Percentiles rank a stretch among this genome's conserved stretches.
Conservation (phyloP, 2,329 filamentous ascomycete species). For the Fusarium incarnatum region DNA sequence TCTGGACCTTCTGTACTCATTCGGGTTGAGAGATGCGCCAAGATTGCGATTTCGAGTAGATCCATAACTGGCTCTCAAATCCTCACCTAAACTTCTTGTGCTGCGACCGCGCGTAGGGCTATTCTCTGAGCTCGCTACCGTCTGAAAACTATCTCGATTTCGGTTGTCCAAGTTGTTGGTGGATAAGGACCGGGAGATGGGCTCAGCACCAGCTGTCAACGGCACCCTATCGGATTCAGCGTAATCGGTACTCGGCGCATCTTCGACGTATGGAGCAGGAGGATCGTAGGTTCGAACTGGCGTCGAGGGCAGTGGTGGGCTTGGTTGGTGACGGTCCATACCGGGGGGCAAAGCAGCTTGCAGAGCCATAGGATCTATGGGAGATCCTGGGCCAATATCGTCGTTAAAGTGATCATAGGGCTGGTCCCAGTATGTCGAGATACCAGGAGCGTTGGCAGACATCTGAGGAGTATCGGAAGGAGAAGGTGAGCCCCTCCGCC, state of each 20-base stretch:
- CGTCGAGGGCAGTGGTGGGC: conserved; percentile 35
- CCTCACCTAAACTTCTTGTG: conserved; percentile 65
- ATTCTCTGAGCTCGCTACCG: conserved; percentile 66
- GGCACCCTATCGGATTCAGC: conserved; percentile 70
- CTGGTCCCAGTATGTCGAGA: conserved; percentile 66
- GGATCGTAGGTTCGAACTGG: conserved; percentile 47
- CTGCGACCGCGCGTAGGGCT: conserved; percentile 63
- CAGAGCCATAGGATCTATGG: conserved; percentile 65
- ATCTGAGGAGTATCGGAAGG: conserved; percentile 31
- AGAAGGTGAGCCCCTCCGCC: conserved; percentile 20
- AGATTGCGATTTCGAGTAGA: conserved; percentile 66
- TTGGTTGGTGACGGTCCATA: conserved; percentile 52
- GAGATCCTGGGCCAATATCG: conserved; percentile 57
- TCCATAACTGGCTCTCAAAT: conserved; percentile 69
- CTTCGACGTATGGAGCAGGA: conserved; percentile 53
- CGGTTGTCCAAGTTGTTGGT: conserved; percentile 56
- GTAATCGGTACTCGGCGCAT: conserved; percentile 50
- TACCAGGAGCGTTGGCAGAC: conserved; percentile 54
- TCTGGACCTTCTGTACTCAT: conserved; percentile 66
- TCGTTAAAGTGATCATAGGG: conserved; percentile 56
- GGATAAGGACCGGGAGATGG: conserved; percentile 63
- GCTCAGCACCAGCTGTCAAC: conserved; percentile 66
- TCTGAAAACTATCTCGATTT: conserved; percentile 68
- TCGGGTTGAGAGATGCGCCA: conserved; percentile 66
- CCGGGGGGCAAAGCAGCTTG: conserved; percentile 67